Evolutionary conservation across 2,329 filamentous ascomycete genomes (phyloP).

Genomic region (Aspergillus puulaauensis): DNA sequence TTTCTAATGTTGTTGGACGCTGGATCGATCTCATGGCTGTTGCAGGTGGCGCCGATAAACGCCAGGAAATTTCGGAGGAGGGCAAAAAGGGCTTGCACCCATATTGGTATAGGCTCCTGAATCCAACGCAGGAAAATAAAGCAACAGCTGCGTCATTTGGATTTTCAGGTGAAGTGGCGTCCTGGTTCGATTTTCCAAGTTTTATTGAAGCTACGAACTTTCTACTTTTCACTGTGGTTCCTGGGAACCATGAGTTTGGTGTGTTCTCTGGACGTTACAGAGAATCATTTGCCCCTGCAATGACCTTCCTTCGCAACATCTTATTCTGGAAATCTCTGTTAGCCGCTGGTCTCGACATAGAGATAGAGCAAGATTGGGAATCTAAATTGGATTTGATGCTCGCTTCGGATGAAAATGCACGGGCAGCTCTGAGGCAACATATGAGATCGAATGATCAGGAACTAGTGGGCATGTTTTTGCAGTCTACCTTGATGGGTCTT

Average conservation of each 20-base stretch:
- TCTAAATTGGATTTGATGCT: conserved; percentile 72
- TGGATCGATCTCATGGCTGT: conserved; percentile 88
- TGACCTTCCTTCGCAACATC: conserved; percentile 67
- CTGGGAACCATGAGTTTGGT: conserved; percentile 32
- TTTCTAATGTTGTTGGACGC: conserved; percentile 72
- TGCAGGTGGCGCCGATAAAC: conserved; percentile 60
- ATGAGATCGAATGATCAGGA: conserved; percentile 34
- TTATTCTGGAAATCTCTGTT: conserved; percentile 58
- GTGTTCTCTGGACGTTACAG: conserved; percentile 31
- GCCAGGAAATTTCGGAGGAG: conserved; percentile 84
- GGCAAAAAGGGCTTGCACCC: conserved; percentile 83
- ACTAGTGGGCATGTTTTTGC: conserved; percentile 43
- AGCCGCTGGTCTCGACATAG: conserved; percentile 44
- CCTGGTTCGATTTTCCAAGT: conserved; percentile 40
- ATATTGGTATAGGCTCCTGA: conserved; percentile 67
- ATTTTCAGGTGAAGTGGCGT: conserved; percentile 55
- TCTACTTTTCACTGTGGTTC: conserved; percentile 31
- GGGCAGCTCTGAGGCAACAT: conserved; percentile 51
- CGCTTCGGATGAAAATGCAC: conserved; percentile 65
- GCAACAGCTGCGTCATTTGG: conserved; percentile 32
- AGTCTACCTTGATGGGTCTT: conserved; percentile 47
- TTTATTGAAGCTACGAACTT: conserved; percentile 37
- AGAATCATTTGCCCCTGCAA: conserved; percentile 65
- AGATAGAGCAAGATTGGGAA: conserved; percentile 80
- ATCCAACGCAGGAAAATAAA: conserved; percentile 49